phyloP scores from a whole-genome alignment of 805 yeast genomes.

The Saturnispora silvae region DNA sequence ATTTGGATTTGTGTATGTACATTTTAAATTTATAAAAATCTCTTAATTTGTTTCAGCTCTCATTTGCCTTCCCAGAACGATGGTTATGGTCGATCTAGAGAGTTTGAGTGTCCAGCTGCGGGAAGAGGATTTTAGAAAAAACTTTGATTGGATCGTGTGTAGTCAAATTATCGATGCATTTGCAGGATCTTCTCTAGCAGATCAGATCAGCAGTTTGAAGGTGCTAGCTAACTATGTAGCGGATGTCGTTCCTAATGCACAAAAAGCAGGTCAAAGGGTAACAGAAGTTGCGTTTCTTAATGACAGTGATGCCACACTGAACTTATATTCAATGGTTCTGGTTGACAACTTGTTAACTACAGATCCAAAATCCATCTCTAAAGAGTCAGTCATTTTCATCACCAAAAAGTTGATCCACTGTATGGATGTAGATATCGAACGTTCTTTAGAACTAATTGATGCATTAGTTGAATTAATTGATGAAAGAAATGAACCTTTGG shows the following conservation, averaged over 20 bases:
- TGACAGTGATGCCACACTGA: background rate
- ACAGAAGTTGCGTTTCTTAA: background rate
- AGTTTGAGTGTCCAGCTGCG: conserved; percentile 6
- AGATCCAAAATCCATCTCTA: background rate
- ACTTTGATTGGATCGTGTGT: background rate
- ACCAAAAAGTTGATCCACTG: background rate
- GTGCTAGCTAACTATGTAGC: conserved; percentile 14
- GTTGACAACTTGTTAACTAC: conserved; percentile 8
- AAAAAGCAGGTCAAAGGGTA: background rate
- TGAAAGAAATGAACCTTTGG: background rate
- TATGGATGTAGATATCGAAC: background rate
- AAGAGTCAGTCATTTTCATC: background rate
- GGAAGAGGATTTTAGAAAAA: conserved; percentile 3
- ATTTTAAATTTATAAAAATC: too few species aligned
- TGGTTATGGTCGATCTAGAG: background rate
- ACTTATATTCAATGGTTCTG: conserved; percentile 7
- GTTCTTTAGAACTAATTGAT: background rate
- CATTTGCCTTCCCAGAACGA: too few species aligned
- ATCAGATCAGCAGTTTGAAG: conserved; percentile 4
- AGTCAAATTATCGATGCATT: background rate
- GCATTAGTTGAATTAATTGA: background rate
- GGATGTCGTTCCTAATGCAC: conserved; percentile 10
- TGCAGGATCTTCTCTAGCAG: background rate
- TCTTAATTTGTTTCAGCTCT: background rate
- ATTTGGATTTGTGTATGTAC: background rate